phyloP scores from a whole-genome alignment of 2,329 filamentous ascomycete species.

The Cladophialophora psammophila region DNA sequence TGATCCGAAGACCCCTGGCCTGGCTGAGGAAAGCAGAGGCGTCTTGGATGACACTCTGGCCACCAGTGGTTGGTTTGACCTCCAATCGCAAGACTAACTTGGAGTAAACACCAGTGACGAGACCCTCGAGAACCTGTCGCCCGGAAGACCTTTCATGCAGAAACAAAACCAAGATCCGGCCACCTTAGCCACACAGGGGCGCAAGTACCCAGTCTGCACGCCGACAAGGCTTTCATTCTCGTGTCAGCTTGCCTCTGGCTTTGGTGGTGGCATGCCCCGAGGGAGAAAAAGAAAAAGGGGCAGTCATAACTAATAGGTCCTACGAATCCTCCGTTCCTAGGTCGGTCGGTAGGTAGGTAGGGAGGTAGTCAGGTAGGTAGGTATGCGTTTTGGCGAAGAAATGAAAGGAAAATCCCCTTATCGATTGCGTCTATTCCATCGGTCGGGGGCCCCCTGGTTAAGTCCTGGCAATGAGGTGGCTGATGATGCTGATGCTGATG shows the following conservation, averaged over 20 bases:
- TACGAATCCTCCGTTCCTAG: background rate
- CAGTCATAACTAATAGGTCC: background rate
- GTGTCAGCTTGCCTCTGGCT: background rate
- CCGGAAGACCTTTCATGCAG: background rate
- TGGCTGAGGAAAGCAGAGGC: constrained; percentile 24
- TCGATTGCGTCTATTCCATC: constrained; percentile 18
- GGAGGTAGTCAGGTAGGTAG: too few species aligned
- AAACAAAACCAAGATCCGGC: background rate
- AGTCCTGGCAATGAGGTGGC: background rate
- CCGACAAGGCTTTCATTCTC: background rate
- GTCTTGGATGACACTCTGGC: constrained; percentile 10
- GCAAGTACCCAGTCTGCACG: background rate
- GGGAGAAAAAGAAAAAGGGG: background rate
- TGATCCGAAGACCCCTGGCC: constrained; percentile 41
- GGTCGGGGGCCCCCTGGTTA: background rate
- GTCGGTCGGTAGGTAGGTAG: too few species aligned
- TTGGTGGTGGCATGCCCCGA: background rate
- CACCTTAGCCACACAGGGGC: background rate
- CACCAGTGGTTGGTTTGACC: constrained; percentile 1
- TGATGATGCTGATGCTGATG: background rate
- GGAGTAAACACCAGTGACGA: constrained; percentile 13
- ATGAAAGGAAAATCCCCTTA: constrained; percentile 9
- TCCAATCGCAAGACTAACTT: constrained; percentile 20
- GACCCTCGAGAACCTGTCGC: background rate
- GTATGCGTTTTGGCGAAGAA: background rate